Evolutionary conservation across 2,329 filamentous ascomycete species (phyloP), one percentile per base, ranked within the genome.

Genomic region (Trichoderma gracile): DNA sequence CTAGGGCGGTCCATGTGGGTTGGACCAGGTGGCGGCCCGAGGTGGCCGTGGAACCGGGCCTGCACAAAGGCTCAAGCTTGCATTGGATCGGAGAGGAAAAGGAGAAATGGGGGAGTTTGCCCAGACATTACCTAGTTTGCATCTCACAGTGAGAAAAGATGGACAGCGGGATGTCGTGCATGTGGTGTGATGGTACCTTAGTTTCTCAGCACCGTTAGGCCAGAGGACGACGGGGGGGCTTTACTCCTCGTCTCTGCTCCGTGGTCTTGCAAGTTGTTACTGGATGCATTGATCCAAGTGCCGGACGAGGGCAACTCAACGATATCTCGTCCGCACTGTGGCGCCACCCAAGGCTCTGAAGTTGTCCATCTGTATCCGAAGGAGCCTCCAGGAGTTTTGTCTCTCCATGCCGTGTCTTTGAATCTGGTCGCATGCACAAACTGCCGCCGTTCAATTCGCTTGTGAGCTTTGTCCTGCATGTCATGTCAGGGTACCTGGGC

Each of bases 21-120:
- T 62, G 59, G 49, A 50, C 59, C 58, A 62, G 49, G 59, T 62
- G 59, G 59, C 49, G 59, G 59, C 59, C 59, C 59, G 59, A 62
- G 47, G 47, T 62, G 59, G 59, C 59, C 59, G 59, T 54, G 59
- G 59, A 45, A 62, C 59, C 59, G 59, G 59, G 59, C 40, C 59
- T 62, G 59, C 59, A 25, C 49, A 46, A 45, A 38, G 33, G 33
- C 33, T 38, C 33, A 14, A 46, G 33, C 46, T 43, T 43, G 58
- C 58, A 45, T 43, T 61, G 58, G 49, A 45, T 23, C 30, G 52
- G 59, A 25, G 40, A 38, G 50, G 33, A 54, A 33, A 38, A 27
- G 33, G 33, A 38, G 33, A 38, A 38, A 14, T 38, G 12, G 40
- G 52, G 40, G 59, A 54, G 56, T 38, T 38, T 45, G 25, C 27